A percentile compares a stretch with the other conserved stretches of the same genome.
Conservation (phyloP, 371 early-diverging fungal genomes). For the Funneliformis caledonium region DNA sequence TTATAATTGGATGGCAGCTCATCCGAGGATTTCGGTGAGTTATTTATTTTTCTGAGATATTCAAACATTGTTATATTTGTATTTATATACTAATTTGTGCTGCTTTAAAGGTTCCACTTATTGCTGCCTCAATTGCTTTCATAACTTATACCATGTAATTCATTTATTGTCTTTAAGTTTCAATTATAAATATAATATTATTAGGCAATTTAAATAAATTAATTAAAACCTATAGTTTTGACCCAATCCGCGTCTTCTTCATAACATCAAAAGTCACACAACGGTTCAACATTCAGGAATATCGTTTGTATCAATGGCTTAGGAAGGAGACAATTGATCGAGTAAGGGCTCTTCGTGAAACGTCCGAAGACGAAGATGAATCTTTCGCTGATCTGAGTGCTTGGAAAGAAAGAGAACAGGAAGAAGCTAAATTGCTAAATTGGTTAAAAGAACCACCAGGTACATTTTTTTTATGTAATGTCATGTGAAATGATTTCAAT, state of each 20-base stretch:
- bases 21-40: slow-evolving; percentile 65
- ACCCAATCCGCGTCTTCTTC: slow-evolving; percentile 88
- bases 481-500: neutral
- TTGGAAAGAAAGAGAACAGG: slow-evolving; percentile 70
- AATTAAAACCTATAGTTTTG: slow-evolving; percentile 57
- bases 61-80: neutral
- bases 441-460: slow-evolving; percentile 75
- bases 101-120: slow-evolving; percentile 57
- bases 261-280: slow-evolving; percentile 81
- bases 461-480: slow-evolving; percentile 42
- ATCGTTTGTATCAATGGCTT: slow-evolving; percentile 67
- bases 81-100: neutral
- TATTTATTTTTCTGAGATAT: too few species aligned
- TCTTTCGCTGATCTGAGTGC: slow-evolving; percentile 38
- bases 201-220: neutral
- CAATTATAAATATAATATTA: slow-evolving; percentile 60
- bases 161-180: neutral
- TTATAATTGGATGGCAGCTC: slow-evolving; percentile 70
- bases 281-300: slow-evolving; percentile 72
- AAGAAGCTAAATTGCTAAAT: slow-evolving; percentile 59
- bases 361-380: slow-evolving; percentile 44
- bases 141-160: slow-evolving; percentile 70
- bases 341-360: slow-evolving; percentile 44
- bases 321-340: slow-evolving; percentile 65
- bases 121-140: slow-evolving; percentile 78